phyloP scores from a whole-genome alignment of 176 grass and related monocot genomes.

The Sorghum bicolor region DNA sequence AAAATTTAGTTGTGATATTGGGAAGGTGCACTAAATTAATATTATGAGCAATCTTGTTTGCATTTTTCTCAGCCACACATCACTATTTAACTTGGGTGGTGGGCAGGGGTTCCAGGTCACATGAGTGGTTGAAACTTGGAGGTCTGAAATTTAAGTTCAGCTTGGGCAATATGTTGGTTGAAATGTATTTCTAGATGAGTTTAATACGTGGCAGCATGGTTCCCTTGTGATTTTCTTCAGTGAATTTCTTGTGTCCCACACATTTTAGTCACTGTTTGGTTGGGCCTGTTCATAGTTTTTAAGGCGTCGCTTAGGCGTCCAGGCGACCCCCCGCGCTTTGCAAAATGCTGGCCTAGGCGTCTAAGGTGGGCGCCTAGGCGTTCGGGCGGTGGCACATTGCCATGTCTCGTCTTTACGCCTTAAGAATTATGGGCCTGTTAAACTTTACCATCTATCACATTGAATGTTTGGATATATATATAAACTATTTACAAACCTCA shows the following conservation, averaged over 20 bases:
- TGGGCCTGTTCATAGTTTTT: no score
- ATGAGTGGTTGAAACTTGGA: not conserved
- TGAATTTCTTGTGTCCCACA: not conserved
- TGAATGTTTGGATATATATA: no score
- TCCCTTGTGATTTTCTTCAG: not conserved
- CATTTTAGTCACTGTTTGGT: no score
- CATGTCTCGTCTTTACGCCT: no score
- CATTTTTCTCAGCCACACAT: not conserved
- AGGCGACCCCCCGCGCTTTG: no score
- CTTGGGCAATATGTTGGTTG: not conserved
- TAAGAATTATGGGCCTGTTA: no score
- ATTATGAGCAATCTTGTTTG: not conserved
- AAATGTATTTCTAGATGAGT: not conserved
- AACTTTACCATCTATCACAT: no score
- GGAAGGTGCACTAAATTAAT: not conserved
- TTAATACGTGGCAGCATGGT: not conserved
- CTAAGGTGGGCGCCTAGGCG: no score
- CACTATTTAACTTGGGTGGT: not conserved
- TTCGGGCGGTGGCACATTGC: no score
- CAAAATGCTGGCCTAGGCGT: no score
- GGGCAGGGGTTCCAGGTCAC: not conserved
- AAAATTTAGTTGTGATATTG: not conserved
- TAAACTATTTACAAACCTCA: no score
- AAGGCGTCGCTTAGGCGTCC: no score
- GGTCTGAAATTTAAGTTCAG: not conserved